Evolutionary conservation across 2,329 filamentous ascomycete genomes (phyloP), one percentile per base, ranked within the genome.

Genomic region (Cladophialophora chaetospira): DNA sequence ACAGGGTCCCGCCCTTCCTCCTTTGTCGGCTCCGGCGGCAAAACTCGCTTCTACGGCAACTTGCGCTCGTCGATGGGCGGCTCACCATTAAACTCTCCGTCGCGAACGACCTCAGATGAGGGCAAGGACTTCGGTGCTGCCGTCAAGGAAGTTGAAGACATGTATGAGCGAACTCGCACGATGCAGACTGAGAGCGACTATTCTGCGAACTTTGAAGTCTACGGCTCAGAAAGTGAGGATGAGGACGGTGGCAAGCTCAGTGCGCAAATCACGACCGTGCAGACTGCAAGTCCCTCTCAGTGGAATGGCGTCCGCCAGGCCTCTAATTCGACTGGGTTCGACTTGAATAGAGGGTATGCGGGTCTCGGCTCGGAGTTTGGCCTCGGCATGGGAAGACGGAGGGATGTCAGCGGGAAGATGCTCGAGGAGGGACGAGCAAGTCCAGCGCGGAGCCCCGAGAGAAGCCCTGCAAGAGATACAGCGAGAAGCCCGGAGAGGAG

Each of bases 381-480:
- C 8, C 54, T 42, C 10, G 75, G 75, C 1, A 74, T 78, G 31
- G 75, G 75, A n/a, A 68, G 76, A 53, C 67, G 75, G 51, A 69
- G 75, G 36, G 75, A 78, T 52, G 76, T 78, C 15, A 77, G 75
- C 55, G 76, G 75, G 2, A 77, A 77, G 53, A 64, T 77, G 11
- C 75, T 72, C 0, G 76, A 78, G 57, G 76, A 78, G 67, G 75
- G 76, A 3, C 68, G 75, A 21, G 68, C 71, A 15, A 60, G 55
- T 29, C 53, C 61, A 5, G 28, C 42, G 10, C 44, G 62, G 52
- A 3, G 55, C 53, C 6, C 75, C 75, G 31, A 75, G 75, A 38
- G n/a, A n/a, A n/a, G n/a, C n/a, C n/a, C n/a, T n/a, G n/a, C n/a
- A n/a, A n/a, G n/a, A 15, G 58, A 53, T 29, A 51, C 61, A 5